These are phyloP conservation scores for Microcos paniculata DNA, from an alignment of 345 rosid species.

Conservation along the genomic window DNA sequence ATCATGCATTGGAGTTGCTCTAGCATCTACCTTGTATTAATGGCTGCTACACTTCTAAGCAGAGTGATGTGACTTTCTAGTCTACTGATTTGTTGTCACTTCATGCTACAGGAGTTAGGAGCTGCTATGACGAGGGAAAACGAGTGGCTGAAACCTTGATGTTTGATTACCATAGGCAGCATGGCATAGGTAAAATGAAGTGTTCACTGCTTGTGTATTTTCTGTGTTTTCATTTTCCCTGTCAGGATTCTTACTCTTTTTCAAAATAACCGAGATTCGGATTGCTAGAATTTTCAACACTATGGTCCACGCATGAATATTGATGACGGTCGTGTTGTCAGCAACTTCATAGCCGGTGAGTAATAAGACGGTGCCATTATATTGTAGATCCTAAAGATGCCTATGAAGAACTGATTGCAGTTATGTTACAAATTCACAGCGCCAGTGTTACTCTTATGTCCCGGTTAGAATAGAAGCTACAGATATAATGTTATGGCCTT, in stretches of 20 bases:
- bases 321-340: conserved; percentile 79
- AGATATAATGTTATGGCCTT: no score
- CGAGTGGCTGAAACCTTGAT: no score
- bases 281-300: conserved; percentile 95
- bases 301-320: conserved; percentile 99
- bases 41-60: not conserved
- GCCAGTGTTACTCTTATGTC: not conserved
- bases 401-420: conserved; percentile 38
- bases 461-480: not conserved
- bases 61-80: not conserved
- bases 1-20: no score
- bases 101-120: no score
- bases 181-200: conserved; percentile 96
- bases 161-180: conserved; percentile 96
- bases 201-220: not conserved
- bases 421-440: no score
- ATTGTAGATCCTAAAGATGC: not conserved
- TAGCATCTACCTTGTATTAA: not conserved
- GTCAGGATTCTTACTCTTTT: not conserved
- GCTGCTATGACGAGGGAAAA: no score
- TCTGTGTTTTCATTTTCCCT: not conserved
- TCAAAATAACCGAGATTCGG: conserved; percentile 54
- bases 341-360: conserved; percentile 98
- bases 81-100: no score
- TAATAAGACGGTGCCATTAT: not conserved